phyloP scores from a whole-genome alignment of 2,329 filamentous ascomycete species.

The Exserohilum turcica region DNA sequence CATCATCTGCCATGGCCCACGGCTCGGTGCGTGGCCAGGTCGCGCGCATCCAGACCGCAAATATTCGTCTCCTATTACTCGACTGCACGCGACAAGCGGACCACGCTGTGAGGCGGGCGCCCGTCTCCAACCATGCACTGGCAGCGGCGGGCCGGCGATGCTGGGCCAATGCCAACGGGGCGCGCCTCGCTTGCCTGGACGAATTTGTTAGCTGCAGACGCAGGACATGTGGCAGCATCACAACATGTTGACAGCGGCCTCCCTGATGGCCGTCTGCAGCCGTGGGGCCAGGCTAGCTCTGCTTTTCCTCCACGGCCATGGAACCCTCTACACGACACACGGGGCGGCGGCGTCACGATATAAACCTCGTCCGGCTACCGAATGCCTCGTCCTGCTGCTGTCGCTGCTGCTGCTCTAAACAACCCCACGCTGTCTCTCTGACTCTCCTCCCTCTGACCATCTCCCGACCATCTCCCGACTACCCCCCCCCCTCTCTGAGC shows the following conservation, averaged over 20 bases:
- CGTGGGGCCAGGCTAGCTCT: slow-evolving; percentile 42
- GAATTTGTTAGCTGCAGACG: slow-evolving; percentile 45
- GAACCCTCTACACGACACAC: slow-evolving; percentile 33
- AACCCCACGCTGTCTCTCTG: background rate
- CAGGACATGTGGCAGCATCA: slow-evolving; percentile 50
- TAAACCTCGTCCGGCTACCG: slow-evolving; percentile 39
- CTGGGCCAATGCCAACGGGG: slow-evolving; percentile 38
- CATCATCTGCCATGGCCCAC: slow-evolving; percentile 29
- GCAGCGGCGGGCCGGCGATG: slow-evolving; percentile 36
- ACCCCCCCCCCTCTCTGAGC: slow-evolving; percentile 19
- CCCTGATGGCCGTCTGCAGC: slow-evolving; percentile 43
- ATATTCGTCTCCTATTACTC: too few species aligned
- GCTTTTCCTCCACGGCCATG: slow-evolving; percentile 41
- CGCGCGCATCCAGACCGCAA: slow-evolving; percentile 35
- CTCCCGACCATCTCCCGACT: slow-evolving; percentile 13
- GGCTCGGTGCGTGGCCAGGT: slow-evolving; percentile 33
- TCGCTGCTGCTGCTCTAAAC: background rate
- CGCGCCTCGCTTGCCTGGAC: slow-evolving; percentile 34
- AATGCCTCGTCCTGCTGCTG: slow-evolving; percentile 8
- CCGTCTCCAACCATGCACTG: slow-evolving; percentile 25
- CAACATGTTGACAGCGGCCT: slow-evolving; percentile 41
- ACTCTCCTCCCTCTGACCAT: slow-evolving; percentile 16
- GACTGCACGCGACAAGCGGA: slow-evolving; percentile 30
- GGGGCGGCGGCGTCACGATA: slow-evolving; percentile 29
- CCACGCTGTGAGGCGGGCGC: slow-evolving; percentile 39